These are phyloP conservation scores for Amanita rimosa DNA, from an alignment of 768 basidiomycete species.

Conservation along the genomic window DNA sequence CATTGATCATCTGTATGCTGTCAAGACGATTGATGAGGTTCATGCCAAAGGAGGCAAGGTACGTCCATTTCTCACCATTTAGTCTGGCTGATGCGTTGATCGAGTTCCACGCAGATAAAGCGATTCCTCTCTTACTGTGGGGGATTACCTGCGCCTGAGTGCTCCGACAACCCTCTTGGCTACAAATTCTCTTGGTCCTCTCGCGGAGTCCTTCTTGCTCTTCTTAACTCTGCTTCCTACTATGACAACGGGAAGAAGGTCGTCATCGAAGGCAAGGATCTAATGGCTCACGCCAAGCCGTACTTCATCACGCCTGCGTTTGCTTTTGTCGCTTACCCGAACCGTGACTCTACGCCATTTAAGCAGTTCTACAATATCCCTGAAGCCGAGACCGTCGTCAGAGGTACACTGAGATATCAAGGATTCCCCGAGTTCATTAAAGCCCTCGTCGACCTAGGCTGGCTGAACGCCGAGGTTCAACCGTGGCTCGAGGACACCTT, in stretches of 20 bases:
- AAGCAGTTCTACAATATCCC: conserved; percentile 86
- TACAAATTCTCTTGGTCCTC: conserved; percentile 99
- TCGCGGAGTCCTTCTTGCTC: conserved; percentile 88
- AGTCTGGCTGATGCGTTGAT: not conserved
- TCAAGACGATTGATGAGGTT: conserved; percentile 91
- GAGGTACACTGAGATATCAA: conserved; percentile 91
- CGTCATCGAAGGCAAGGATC: conserved; percentile 62
- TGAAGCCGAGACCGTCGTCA: conserved; percentile 85
- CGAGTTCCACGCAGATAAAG: conserved; percentile 49
- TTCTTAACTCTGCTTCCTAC: conserved; percentile 84
- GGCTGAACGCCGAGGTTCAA: conserved; percentile 67
- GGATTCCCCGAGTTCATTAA: conserved; percentile 95
- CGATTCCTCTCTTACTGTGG: conserved; percentile 93
- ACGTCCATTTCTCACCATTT: conserved; percentile 6
- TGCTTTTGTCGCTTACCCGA: conserved; percentile 95
- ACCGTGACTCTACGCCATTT: conserved; percentile 89
- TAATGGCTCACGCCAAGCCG: conserved; percentile 86
- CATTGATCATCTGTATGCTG: conserved; percentile 86
- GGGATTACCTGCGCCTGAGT: conserved; percentile 88
- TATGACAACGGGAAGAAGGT: conserved; percentile 53
- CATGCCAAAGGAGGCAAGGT: conserved; percentile 94
- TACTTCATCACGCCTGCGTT: conserved; percentile 95
- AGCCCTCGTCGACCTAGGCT: conserved; percentile 79
- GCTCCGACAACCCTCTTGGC: conserved; percentile 88
- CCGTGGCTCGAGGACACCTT: conserved; percentile 66